Evolutionary conservation across 495 filamentous ascomycete species (phyloP).

Genomic region (Daldinia decipiens): DNA sequence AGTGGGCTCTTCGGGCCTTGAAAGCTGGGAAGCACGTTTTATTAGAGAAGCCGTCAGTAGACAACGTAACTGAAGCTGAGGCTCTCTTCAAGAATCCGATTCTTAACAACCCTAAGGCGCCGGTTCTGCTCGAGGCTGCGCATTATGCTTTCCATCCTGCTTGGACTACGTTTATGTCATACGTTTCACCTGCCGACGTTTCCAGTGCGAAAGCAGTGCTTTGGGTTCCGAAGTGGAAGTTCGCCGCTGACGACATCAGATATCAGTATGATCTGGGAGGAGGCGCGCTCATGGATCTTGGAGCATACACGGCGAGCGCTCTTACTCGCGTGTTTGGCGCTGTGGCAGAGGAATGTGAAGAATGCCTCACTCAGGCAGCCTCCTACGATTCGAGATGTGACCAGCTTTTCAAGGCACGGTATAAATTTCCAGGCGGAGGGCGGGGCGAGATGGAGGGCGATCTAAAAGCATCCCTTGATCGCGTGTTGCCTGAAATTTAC

Average conservation of each 20-base stretch:
- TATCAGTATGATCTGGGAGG: slow-evolving; percentile 65
- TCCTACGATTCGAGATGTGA: slow-evolving; percentile 52
- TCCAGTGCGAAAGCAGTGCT: slow-evolving; percentile 47
- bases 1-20: slow-evolving; percentile 63
- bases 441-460: slow-evolving; percentile 53
- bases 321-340: slow-evolving; percentile 56
- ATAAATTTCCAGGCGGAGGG: slow-evolving; percentile 56
- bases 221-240: slow-evolving; percentile 43
- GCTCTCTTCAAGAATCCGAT: slow-evolving; percentile 57
- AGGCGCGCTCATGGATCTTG: slow-evolving; percentile 68
- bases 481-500: slow-evolving; percentile 52
- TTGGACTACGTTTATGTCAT: slow-evolving; percentile 59
- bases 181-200: slow-evolving; percentile 54
- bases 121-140: slow-evolving; percentile 69
- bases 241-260: slow-evolving; percentile 62
- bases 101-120: slow-evolving; percentile 39
- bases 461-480: slow-evolving; percentile 45
- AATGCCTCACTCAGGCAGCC: slow-evolving; percentile 48
- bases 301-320: slow-evolving; percentile 59
- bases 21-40: slow-evolving; percentile 68
- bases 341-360: slow-evolving; percentile 51
- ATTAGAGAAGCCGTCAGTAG: slow-evolving; percentile 65
- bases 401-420: slow-evolving; percentile 54
- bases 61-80: slow-evolving; percentile 61
- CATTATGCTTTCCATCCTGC: slow-evolving; percentile 67